These are phyloP conservation scores for Penicillium macrosclerotiorum DNA, from an alignment of 495 filamentous ascomycete species.

Conservation along the genomic window DNA sequence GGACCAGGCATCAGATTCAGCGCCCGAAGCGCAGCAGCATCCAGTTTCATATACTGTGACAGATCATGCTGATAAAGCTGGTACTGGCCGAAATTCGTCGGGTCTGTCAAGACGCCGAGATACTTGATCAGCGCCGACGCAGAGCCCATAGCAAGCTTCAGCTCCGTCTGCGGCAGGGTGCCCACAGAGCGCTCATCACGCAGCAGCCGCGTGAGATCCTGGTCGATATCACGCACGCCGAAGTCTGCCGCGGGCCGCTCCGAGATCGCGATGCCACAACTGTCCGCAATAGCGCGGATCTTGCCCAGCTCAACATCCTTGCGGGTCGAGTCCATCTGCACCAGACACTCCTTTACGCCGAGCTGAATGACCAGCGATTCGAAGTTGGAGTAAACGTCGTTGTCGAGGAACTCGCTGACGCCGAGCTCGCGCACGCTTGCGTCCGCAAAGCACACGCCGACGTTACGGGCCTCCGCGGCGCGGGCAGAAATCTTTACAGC, in stretches of 20 bases:
- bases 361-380: conserved; percentile 95
- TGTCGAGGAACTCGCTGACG: conserved; percentile 96
- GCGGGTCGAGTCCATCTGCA: conserved; percentile 70
- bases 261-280: conserved; percentile 83
- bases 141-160: conserved; percentile 96
- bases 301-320: conserved; percentile 91
- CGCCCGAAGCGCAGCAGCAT: conserved; percentile 89
- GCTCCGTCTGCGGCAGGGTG: conserved; percentile 80
- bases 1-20: conserved; percentile 97
- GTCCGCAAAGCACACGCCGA: conserved; percentile 98
- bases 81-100: conserved; percentile 94
- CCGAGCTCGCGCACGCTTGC: conserved; percentile 94
- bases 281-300: conserved; percentile 82
- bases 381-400: conserved; percentile 97
- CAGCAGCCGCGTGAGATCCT: conserved; percentile 82
- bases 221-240: conserved; percentile 89
- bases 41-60: conserved; percentile 97
- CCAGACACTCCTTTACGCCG: conserved; percentile 88
- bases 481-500: conserved; percentile 90
- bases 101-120: conserved; percentile 83
- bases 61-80: conserved; percentile 97
- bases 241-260: conserved; percentile 77
- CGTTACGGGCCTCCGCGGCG: conserved; percentile 77
- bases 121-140: conserved; percentile 95
- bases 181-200: conserved; percentile 78